These are phyloP conservation scores for Fusarium sp. DNA, from an alignment of 2,329 filamentous ascomycete genomes.

Conservation along the genomic window DNA sequence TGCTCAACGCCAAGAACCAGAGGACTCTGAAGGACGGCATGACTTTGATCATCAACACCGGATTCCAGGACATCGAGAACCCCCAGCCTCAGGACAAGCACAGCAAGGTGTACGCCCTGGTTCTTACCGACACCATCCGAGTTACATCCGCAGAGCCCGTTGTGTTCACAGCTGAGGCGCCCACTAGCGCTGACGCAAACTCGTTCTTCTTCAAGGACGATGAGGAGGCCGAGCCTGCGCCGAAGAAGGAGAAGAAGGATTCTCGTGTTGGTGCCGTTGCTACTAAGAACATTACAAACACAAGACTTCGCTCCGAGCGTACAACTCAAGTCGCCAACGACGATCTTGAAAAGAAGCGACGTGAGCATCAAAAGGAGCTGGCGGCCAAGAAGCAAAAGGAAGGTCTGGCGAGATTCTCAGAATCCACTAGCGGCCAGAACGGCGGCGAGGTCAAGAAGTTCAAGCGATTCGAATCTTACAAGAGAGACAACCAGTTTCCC, in stretches of 20 bases:
- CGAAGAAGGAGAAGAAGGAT: conserved; percentile 93
- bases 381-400: conserved; percentile 90
- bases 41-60: conserved; percentile 92
- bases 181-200: conserved; percentile 90
- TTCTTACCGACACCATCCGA: conserved; percentile 93
- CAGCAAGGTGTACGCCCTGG: conserved; percentile 87
- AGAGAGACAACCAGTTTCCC: conserved; percentile 95
- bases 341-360: conserved; percentile 86
- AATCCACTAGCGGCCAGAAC: conserved; percentile 85
- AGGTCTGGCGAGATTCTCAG: conserved; percentile 85
- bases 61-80: conserved; percentile 90
- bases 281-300: conserved; percentile 95
- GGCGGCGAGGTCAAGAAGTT: conserved; percentile 97
- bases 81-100: conserved; percentile 88
- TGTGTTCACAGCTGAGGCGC: conserved; percentile 93
- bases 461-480: conserved; percentile 99
- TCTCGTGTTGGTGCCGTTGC: conserved; percentile 86
- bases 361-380: conserved; percentile 91
- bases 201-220: conserved; percentile 99
- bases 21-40: conserved; percentile 93
- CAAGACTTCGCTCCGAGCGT: conserved; percentile 90
- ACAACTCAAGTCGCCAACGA: conserved; percentile 85
- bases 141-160: conserved; percentile 83
- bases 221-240: conserved; percentile 84
- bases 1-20: conserved; percentile 88